phyloP scores from a whole-genome alignment of 352 stramenopile species.

The Elongisporangium anandrum region DNA sequence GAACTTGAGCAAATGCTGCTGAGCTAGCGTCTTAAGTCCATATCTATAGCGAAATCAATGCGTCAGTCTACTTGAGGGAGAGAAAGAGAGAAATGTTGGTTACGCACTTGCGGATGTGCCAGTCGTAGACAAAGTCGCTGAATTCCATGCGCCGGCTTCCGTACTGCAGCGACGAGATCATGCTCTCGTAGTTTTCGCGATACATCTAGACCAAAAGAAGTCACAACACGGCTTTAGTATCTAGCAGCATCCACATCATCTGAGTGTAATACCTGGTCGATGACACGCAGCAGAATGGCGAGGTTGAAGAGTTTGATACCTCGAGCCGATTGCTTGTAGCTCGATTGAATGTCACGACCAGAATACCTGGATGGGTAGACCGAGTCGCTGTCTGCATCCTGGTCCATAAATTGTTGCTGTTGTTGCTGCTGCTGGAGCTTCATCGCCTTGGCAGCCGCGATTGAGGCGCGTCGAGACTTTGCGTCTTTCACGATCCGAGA shows the following conservation, averaged over 20 bases:
- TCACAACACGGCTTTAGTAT: not conserved
- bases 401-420: not conserved
- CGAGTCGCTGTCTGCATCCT: constrained; percentile 12
- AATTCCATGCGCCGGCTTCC: constrained; percentile 70
- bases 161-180: constrained; percentile 64
- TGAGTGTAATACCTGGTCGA: constrained; percentile 36
- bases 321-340: constrained; percentile 40
- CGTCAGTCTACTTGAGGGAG: not conserved
- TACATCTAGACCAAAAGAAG: constrained; percentile 35
- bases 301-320: constrained; percentile 58
- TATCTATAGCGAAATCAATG: constrained; percentile 18
- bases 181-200: constrained; percentile 66
- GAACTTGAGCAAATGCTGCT: constrained; percentile 73
- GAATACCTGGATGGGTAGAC: constrained; percentile 6
- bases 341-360: constrained; percentile 39
- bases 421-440: constrained; percentile 1
- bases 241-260: not conserved
- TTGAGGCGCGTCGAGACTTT: constrained; percentile 35
- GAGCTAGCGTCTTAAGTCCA: constrained; percentile 63
- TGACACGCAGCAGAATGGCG: constrained; percentile 51
- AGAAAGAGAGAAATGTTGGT: not conserved
- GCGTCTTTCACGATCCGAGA: constrained; percentile 36
- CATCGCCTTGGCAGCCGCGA: constrained; percentile 6
- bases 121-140: constrained; percentile 83
- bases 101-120: constrained; percentile 74